phyloP scores from a whole-genome alignment of 1,284 basidiomycete genomes.

The Puccinia polysora region DNA sequence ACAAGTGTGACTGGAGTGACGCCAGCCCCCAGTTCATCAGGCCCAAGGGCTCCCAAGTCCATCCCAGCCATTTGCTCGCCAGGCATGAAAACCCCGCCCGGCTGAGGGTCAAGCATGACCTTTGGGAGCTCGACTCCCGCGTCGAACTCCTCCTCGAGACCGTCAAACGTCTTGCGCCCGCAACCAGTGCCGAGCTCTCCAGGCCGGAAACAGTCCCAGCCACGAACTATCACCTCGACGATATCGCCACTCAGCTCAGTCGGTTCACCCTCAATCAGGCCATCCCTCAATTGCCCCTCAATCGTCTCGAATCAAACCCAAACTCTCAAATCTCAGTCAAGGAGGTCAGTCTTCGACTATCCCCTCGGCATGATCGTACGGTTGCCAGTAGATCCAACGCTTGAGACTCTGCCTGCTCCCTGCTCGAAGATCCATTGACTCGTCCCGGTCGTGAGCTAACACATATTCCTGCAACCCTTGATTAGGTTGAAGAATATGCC shows the following conservation, averaged over 20 bases:
- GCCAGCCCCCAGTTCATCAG: constrained; percentile 26
- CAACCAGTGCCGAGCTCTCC: background rate
- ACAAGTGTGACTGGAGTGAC: constrained; percentile 30
- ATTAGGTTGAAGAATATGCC: constrained; percentile 27
- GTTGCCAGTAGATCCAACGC: background rate
- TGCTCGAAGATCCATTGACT: background rate
- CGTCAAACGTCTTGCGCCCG: constrained; percentile 5
- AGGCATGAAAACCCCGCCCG: constrained; percentile 11
- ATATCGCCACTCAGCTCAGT: constrained; percentile 31
- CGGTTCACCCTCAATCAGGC: constrained; percentile 28
- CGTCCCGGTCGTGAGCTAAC: background rate
- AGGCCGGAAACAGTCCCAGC: constrained; percentile 15
- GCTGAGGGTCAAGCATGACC: constrained; percentile 16
- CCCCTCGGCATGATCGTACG: background rate
- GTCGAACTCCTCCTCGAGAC: constrained; percentile 9
- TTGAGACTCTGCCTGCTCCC: background rate
- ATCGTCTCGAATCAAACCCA: background rate
- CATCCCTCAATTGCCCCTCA: background rate
- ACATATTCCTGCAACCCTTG: background rate
- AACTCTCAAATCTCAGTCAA: constrained; percentile 25
- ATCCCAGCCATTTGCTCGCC: background rate
- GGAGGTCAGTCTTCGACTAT: background rate
- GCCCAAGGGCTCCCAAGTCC: constrained; percentile 6
- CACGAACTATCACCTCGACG: constrained; percentile 22
- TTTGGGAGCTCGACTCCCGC: background rate